Evolutionary conservation across 768 basidiomycete genomes (phyloP), one percentile per base, ranked within the genome.

Genomic region (Mycena olivaceomarginata): DNA sequence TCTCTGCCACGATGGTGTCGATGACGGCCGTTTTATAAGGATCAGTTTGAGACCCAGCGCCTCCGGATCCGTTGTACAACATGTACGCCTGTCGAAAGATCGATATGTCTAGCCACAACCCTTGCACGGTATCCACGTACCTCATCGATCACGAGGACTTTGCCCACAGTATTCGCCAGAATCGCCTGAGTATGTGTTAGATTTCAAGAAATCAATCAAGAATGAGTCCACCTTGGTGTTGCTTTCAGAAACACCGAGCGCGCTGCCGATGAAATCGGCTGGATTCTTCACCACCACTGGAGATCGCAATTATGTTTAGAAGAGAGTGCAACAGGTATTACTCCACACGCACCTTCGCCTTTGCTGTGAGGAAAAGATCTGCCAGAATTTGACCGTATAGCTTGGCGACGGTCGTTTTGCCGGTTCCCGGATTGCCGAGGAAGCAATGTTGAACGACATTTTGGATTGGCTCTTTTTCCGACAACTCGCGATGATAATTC

Each of bases 141-240:
- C 89, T 94, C 94, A 76, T 94, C 94, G 53, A 94, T 94, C 15
- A 94, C 90, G 56, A 94, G 83, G 0, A 94, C 92, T 79, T 94
- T 94, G 16, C 94, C 94, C 2, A 90, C 85, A 0, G 91, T 90
- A 64, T 83, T 91, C 0, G 87, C 87, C 2, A 94, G 85, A 41
- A 95, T 94, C 0, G 87, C 90, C 75, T 93, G 94, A 4, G 6
- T 10, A 45, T 12, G 25, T 9, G 37, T 51, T 22, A 53, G 51
- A 53, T 53, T 7, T 53, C 20, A 8, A 53, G 51, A n/a, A 13
- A 18, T n/a, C 20, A n/a, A 11, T 22, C 51, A 20, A 51, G 13
- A 53, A 53, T 7, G 20, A 20, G 51, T 18, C 7, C 20, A 48
- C 51, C 60, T 71, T 75, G 37, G 94, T 94, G 15, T 94, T 90